These are phyloP conservation scores for Madurella fahalii DNA, from an alignment of 2,329 filamentous ascomycete genomes.

Conservation along the genomic window DNA sequence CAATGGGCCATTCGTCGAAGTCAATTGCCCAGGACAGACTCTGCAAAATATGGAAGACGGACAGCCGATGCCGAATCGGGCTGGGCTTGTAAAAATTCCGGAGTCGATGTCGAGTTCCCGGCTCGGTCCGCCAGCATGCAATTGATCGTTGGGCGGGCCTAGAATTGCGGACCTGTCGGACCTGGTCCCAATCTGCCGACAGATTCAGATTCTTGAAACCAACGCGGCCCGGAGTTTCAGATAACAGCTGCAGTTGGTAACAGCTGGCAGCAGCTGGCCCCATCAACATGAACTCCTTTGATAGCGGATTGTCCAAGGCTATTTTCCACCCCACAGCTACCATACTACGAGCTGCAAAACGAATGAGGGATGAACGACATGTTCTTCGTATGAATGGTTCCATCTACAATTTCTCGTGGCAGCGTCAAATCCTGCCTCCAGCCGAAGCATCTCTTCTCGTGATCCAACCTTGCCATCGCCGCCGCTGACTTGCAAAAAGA, in stretches of 20 bases:
- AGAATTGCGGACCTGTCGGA: conserved; percentile 5
- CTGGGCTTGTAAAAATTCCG: conserved; percentile 7
- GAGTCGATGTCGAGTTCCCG: not conserved
- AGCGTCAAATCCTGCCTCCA: too few species aligned
- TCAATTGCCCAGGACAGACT: not conserved
- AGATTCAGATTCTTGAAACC: not conserved
- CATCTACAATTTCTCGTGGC: too few species aligned
- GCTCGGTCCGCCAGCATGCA: conserved; percentile 1
- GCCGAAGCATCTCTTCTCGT: too few species aligned
- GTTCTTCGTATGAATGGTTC: too few species aligned
- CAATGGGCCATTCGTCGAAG: conserved; percentile 4
- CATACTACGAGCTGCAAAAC: too few species aligned
- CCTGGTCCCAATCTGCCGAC: conserved; percentile 10
- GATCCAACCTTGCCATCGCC: too few species aligned
- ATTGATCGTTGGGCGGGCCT: conserved; percentile 1
- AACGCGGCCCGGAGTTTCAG: not conserved
- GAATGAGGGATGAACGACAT: too few species aligned
- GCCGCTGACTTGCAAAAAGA: too few species aligned
- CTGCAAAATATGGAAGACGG: not conserved
- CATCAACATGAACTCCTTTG: too few species aligned
- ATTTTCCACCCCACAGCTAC: too few species aligned
- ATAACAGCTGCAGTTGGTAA: not conserved
- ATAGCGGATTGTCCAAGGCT: too few species aligned
- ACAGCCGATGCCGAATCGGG: not conserved
- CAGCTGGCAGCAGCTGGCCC: too few species aligned